Evolutionary conservation across 2,329 filamentous ascomycete genomes (phyloP).

Genomic region (Trichoderma polysporum): DNA sequence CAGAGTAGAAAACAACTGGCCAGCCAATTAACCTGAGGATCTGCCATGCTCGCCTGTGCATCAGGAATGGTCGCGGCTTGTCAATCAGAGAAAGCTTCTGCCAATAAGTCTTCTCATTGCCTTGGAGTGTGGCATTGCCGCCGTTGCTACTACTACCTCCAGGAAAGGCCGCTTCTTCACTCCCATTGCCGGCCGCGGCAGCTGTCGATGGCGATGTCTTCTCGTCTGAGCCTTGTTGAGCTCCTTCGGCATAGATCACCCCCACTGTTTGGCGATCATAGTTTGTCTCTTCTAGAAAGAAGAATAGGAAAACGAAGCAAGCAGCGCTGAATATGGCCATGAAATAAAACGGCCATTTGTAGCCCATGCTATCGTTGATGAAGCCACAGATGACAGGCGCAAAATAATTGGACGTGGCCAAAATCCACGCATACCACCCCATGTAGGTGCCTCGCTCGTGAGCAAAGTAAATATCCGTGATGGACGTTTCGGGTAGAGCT

Average conservation of each 20-base stretch:
- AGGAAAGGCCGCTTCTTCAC: background rate
- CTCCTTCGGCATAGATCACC: background rate
- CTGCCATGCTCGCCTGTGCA: slow-evolving; percentile 40
- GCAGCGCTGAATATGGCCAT: slow-evolving; percentile 40
- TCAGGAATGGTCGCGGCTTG: slow-evolving; percentile 38
- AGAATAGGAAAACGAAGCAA: slow-evolving; percentile 44
- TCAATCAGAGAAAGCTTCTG: slow-evolving; percentile 43
- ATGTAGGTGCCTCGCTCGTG: slow-evolving; percentile 46
- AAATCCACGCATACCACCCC: slow-evolving; percentile 42
- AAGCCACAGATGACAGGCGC: slow-evolving; percentile 47
- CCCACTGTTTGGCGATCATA: slow-evolving; percentile 41
- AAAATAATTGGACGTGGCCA: slow-evolving; percentile 42
- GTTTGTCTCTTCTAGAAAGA: slow-evolving; percentile 61
- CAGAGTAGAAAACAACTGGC: slow-evolving; percentile 44
- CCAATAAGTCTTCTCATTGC: slow-evolving; percentile 38
- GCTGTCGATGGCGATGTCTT: slow-evolving; percentile 1
- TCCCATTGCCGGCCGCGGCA: background rate
- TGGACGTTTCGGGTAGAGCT: slow-evolving; percentile 45
- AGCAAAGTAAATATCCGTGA: slow-evolving; percentile 43
- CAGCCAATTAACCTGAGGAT: slow-evolving; percentile 39
- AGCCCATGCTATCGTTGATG: slow-evolving; percentile 43
- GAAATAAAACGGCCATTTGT: slow-evolving; percentile 46
- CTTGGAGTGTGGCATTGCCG: background rate
- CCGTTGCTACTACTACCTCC: too few species aligned
- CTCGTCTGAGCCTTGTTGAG: background rate